phyloP scores from a whole-genome alignment of 768 basidiomycete species.

The Xerocomellus amylosporus region DNA sequence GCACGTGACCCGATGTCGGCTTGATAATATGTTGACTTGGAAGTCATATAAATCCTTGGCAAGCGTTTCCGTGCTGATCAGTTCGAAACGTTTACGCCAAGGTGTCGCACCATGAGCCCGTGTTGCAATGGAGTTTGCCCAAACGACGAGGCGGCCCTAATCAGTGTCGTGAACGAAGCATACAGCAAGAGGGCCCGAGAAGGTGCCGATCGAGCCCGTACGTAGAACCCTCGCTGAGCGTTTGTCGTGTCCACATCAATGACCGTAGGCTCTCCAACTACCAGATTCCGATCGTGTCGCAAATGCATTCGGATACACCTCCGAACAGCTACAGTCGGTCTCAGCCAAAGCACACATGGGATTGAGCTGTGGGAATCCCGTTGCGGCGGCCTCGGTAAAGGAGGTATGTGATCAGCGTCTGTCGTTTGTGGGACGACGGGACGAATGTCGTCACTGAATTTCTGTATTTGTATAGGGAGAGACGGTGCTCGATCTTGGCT shows the following conservation, averaged over 20 bases:
- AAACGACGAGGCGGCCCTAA: not conserved
- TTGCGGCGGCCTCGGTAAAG: conserved; percentile 44
- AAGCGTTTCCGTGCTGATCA: too few species aligned
- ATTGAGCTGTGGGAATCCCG: conserved; percentile 54
- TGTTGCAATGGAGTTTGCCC: not conserved
- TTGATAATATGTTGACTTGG: too few species aligned
- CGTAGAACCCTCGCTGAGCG: not conserved
- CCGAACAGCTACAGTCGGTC: conserved; percentile 41
- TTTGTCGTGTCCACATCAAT: not conserved
- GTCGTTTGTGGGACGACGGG: too few species aligned
- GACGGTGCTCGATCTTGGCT: conserved; percentile 54
- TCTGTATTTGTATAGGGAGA: conserved; percentile 44
- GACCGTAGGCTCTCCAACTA: not conserved
- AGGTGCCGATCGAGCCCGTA: conserved; percentile 12
- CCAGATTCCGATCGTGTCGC: conserved; percentile 18
- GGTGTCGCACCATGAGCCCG: not conserved
- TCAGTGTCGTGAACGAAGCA: conserved; percentile 10
- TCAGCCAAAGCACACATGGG: conserved; percentile 48
- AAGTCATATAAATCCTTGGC: too few species aligned
- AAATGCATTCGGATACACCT: conserved; percentile 47
- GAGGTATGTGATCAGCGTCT: conserved; percentile 31
- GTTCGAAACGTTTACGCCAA: too few species aligned
- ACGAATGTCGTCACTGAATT: not conserved
- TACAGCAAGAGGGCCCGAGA: conserved; percentile 11
- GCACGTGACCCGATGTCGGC: too few species aligned